Percentiles rank a stretch among this genome's conserved stretches.
Conservation (phyloP, 441 rosid genomes). For the Adansonia grandidieri region DNA sequence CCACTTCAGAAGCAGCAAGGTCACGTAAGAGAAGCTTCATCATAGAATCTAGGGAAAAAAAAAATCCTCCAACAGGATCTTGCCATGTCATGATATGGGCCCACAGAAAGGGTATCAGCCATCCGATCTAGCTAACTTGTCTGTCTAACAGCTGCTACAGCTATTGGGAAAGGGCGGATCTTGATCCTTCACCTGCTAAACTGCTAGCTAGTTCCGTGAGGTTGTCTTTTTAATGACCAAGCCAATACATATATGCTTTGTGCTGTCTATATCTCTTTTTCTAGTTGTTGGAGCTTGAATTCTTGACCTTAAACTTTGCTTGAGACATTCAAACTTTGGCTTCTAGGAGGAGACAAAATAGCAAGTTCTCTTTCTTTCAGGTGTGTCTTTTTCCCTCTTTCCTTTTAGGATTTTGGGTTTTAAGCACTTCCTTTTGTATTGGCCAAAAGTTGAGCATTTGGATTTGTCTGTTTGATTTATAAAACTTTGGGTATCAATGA, state of each 20-base stretch:
- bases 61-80: neutral
- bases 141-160: neutral
- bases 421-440: constrained; percentile 2
- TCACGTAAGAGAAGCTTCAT: neutral
- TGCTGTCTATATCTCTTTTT: neutral
- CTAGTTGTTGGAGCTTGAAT: neutral
- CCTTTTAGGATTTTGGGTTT: neutral
- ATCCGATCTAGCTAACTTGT: constrained; percentile 11
- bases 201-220: neutral
- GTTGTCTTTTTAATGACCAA: neutral
- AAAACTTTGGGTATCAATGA: neutral
- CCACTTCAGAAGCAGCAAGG: neutral
- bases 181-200: neutral
- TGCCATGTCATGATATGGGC: constrained; percentile 19
- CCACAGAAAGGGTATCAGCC: neutral
- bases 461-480: neutral
- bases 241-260: neutral
- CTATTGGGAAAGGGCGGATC: constrained; percentile 8
- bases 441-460: neutral
- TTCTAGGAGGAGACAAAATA: neutral
- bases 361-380: neutral
- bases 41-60: neutral
- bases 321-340: constrained; percentile 1
- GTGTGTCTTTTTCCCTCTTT: neutral
- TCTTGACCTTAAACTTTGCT: constrained; percentile 7